These are phyloP conservation scores for Tilletia setariae DNA, from an alignment of 1,284 basidiomycete species.

Conservation along the genomic window DNA sequence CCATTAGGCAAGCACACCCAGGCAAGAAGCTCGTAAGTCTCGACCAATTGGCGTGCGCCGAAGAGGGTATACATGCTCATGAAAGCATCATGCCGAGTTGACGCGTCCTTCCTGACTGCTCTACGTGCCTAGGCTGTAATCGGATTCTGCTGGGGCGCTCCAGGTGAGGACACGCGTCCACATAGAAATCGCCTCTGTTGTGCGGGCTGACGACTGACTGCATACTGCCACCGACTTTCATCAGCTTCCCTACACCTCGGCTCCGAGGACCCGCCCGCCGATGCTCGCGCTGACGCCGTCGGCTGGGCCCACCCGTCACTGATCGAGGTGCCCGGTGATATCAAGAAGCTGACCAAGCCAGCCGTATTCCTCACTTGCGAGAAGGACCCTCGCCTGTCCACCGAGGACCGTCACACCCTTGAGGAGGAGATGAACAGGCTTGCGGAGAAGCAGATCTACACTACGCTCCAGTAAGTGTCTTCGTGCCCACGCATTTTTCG, in stretches of 20 bases:
- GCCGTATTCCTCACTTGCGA: slow-evolving; percentile 25
- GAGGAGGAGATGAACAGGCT: slow-evolving; percentile 19
- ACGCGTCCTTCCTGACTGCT: background rate
- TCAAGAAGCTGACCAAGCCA: slow-evolving; percentile 21
- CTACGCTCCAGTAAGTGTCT: slow-evolving; percentile 16
- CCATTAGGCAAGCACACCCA: background rate
- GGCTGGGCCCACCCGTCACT: slow-evolving; percentile 30
- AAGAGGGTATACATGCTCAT: background rate
- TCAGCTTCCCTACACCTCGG: slow-evolving; percentile 16
- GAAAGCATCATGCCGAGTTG: too few relatives aligned
- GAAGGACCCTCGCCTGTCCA: slow-evolving; percentile 19
- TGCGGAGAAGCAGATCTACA: slow-evolving; percentile 20
- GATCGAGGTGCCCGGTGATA: slow-evolving; percentile 22
- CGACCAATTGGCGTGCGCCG: background rate
- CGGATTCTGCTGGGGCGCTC: slow-evolving; percentile 9
- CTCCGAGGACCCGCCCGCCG: slow-evolving; percentile 8
- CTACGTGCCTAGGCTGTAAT: background rate
- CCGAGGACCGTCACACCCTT: slow-evolving; percentile 22
- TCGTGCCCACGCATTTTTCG: too few relatives aligned
- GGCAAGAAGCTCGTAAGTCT: slow-evolving; percentile 13
- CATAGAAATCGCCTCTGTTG: background rate
- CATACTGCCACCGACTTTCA: too few relatives aligned
- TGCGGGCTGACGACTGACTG: background rate
- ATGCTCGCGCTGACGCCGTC: slow-evolving; percentile 25
- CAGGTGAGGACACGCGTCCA: too few relatives aligned